Percentiles rank a stretch among this genome's conserved stretches.
Evolutionary conservation across 768 basidiomycete genomes (phyloP).

Genomic region (Floccularia luteovirens): DNA sequence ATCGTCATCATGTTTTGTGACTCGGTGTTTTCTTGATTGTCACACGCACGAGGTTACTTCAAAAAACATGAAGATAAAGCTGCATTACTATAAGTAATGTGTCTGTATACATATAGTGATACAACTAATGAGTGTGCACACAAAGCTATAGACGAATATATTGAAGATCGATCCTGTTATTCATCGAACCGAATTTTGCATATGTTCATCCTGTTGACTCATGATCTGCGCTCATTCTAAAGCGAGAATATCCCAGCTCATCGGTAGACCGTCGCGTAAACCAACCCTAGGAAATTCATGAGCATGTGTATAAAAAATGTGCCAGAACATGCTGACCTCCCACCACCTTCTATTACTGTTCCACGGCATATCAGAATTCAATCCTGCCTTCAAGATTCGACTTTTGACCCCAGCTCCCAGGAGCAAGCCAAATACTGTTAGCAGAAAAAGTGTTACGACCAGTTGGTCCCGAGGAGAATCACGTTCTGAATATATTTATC

Average conservation of each 20-base stretch:
- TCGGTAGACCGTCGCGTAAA: constrained; percentile 46
- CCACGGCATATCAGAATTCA: constrained; percentile 46
- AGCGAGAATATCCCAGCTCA: constrained; percentile 32
- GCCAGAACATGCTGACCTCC: constrained; percentile 44
- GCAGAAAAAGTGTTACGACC: constrained; percentile 84
- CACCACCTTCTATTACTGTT: constrained; percentile 63
- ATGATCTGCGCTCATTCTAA: constrained; percentile 34
- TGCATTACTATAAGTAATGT: not conserved
- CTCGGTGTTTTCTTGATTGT: constrained; percentile 1
- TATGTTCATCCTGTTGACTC: constrained; percentile 35
- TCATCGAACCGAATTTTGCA: constrained; percentile 11
- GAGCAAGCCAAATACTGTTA: constrained; percentile 81
- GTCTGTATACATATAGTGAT: too few species aligned
- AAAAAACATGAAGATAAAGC: not conserved
- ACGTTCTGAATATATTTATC: constrained; percentile 47
- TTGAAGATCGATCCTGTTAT: constrained; percentile 6
- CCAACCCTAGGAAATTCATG: constrained; percentile 37
- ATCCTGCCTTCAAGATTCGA: constrained; percentile 73
- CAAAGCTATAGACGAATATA: constrained; percentile 7
- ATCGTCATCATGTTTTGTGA: not conserved
- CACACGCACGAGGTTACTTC: not conserved
- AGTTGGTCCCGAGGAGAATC: constrained; percentile 95
- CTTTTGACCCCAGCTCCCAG: constrained; percentile 80
- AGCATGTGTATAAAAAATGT: constrained; percentile 5
- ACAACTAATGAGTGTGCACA: too few species aligned